phyloP scores from a whole-genome alignment of 129 eudicot species.

The Cynara cardunculus region DNA sequence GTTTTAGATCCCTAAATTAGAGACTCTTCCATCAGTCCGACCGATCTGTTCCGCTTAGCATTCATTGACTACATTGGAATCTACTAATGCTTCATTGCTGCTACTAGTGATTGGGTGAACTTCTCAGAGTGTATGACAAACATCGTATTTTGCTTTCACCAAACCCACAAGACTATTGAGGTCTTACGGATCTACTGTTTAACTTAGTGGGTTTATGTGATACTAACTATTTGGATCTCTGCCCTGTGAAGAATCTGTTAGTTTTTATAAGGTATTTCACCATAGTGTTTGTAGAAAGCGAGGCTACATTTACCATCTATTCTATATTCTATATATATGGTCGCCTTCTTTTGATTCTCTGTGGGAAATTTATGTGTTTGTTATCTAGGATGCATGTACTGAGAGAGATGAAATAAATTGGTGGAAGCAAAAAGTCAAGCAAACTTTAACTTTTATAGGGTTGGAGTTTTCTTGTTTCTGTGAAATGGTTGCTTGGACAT shows the following conservation, averaged over 20 bases:
- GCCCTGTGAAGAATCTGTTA: slow-evolving; percentile 8
- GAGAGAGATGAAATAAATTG: neutral
- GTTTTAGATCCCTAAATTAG: slow-evolving; percentile 26
- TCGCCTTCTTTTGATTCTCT: neutral
- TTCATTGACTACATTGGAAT: neutral
- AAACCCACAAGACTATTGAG: neutral
- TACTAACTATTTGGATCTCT: neutral
- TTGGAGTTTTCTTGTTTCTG: neutral
- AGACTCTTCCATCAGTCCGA: neutral
- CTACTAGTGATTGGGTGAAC: slow-evolving; percentile 12
- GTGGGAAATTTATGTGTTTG: neutral
- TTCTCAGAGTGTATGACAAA: neutral
- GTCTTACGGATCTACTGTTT: neutral
- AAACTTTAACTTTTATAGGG: neutral
- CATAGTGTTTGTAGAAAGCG: slow-evolving; percentile 9
- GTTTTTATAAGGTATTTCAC: neutral
- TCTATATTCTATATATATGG: neutral
- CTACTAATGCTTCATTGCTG: slow-evolving; percentile 1
- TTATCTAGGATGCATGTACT: neutral
- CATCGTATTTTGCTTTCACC: neutral
- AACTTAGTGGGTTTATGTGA: neutral
- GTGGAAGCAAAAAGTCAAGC: slow-evolving; percentile 1
- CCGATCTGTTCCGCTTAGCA: neutral
- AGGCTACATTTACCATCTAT: slow-evolving; percentile 8
- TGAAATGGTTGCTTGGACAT: neutral